Conservation (phyloP, 129 eudicot genomes). For the Centella asiatica region DNA sequence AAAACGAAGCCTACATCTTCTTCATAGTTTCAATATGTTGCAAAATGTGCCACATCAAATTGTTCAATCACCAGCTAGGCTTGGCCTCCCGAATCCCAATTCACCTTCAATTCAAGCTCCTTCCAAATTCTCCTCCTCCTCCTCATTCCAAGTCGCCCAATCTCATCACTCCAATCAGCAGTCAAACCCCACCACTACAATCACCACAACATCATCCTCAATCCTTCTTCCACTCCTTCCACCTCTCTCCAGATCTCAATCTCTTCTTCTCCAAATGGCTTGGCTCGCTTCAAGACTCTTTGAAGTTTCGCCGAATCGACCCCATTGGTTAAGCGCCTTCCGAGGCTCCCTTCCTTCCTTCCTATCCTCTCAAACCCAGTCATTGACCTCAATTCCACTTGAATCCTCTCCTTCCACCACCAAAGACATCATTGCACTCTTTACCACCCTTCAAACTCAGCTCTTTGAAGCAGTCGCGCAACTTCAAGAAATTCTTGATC, state of each 20-base stretch:
- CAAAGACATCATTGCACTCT: slow-evolving; percentile 57
- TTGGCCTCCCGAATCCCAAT: slow-evolving; percentile 85
- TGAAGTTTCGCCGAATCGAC: slow-evolving; percentile 76
- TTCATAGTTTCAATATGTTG: slow-evolving; percentile 66
- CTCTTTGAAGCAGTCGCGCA: slow-evolving; percentile 84
- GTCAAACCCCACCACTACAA: slow-evolving; percentile 29
- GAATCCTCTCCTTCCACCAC: slow-evolving; percentile 45
- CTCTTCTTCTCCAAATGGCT: slow-evolving; percentile 74
- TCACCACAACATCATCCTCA: slow-evolving; percentile 34
- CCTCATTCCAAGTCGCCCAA: slow-evolving; percentile 51
- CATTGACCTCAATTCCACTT: slow-evolving; percentile 15
- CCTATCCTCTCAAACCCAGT: slow-evolving; percentile 42
- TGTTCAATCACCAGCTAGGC: slow-evolving; percentile 84
- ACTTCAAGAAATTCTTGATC: slow-evolving; percentile 96
- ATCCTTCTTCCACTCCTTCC: slow-evolving; percentile 82
- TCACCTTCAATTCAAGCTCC: slow-evolving; percentile 78
- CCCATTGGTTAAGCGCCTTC: slow-evolving; percentile 71
- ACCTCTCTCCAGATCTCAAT: slow-evolving; percentile 76
- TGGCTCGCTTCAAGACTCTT: slow-evolving; percentile 67
- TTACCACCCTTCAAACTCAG: slow-evolving; percentile 69
- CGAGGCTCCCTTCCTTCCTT: slow-evolving; percentile 85
- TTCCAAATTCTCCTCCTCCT: slow-evolving; percentile 52
- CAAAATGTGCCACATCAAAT: slow-evolving; percentile 77
- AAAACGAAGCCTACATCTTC: no score
- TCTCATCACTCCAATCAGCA: slow-evolving; percentile 41